Base-by-base conservation (phyloP, 306 rosid species). In the Arachis hypogaea region DNA sequence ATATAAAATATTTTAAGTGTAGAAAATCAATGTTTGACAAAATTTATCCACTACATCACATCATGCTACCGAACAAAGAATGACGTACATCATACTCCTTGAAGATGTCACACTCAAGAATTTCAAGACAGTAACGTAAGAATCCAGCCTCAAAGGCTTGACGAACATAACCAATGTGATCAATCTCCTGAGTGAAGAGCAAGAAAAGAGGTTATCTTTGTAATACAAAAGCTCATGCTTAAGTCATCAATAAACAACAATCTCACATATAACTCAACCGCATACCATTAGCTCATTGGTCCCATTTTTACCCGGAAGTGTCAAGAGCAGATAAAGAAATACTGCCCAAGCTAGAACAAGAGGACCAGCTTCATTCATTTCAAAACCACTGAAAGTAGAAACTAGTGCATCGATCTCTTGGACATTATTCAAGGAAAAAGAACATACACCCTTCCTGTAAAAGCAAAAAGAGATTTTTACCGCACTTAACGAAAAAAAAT, bases 301-400 rank as follows among this genome's bases (percentile, higher is more conserved):
- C 58, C 82, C 92, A 82, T 89, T 90, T 82, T 88, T 93, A 45
- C 83, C 92, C 0, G 97, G 90, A 76, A 93, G 97, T 79, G 98
- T 89, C 74, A 89, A 82, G 76, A 83, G 83, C 52, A 91, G 77
- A 84, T 92, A 89, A 77, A 93, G 90, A 84, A 88, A 91, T 51
- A 90, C 97, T 10, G 97, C 98, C 97, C 98, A 93, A 29, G 97
- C 86, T 47, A 93, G 85, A 81, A 93, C 77, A 66, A 93, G 78
- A 14, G 96, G 98, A 46, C 94, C 88, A 29, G 92, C 88, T 86
- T 89, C 98, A 77, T 91, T 88, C 51, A 85, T 81, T 81, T 89
- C 94, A 82, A 81, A 86, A 66, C 73, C 83, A 78, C 63, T 88
- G 77, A 91, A 81, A 61, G 89, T 86, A 73, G 96, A 88, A 69